Base-by-base conservation (phyloP, 202 grass and related monocot genomes). In the Hordeum pubiflorum region DNA sequence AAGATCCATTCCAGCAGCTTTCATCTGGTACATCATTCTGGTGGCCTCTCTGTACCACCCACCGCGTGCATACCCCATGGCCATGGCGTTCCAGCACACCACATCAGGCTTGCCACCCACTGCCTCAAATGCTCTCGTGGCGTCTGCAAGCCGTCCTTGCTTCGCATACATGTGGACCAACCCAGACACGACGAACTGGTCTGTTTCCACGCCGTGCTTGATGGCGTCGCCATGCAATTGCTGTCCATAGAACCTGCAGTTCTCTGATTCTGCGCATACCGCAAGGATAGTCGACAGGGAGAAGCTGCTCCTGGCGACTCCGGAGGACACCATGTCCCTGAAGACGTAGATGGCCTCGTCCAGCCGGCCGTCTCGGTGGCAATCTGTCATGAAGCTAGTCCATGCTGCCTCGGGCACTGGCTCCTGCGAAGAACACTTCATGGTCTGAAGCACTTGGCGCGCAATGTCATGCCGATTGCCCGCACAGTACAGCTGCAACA, bases 121-220 rank as follows among this genome's bases (percentile, higher is more conserved):
- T 6, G 56, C 71, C 48, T 84, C 22, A 17, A 97, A 94, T 7
- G 89, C 87, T 74, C 68, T 94, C 18, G 57, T 23, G 6, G 89
- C 94, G 2, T 94, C 90, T 4, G 34, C 37, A 21, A 89, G 75
- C 48, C 58, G 73, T 34, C 84, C 86, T 50, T 94, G 81, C n/a
- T 91, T 92, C 0, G 88, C 77, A 37, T 97, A 97, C 92, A 97
- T 86, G 69, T 91, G 86, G 7, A 97, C 84, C 74, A 97, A 68
- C 48, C 94, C 79, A 22, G 89, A 86, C 3, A 83, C 80, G 0
- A 97, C 86, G 27, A 91, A 97, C 38, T 83, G 86, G 63, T 94
- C 79, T 2, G 69, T 86, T 63, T 75, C 88, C 40, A 81, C 18
- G 4, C 92, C 92, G 2, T 87, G 88, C 41, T 97, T 97, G 57